Percentiles rank a stretch among this genome's conserved stretches.
Evolutionary conservation across 1,284 basidiomycete genomes (phyloP).

Genomic region (Sphaerobolus stellatus): DNA sequence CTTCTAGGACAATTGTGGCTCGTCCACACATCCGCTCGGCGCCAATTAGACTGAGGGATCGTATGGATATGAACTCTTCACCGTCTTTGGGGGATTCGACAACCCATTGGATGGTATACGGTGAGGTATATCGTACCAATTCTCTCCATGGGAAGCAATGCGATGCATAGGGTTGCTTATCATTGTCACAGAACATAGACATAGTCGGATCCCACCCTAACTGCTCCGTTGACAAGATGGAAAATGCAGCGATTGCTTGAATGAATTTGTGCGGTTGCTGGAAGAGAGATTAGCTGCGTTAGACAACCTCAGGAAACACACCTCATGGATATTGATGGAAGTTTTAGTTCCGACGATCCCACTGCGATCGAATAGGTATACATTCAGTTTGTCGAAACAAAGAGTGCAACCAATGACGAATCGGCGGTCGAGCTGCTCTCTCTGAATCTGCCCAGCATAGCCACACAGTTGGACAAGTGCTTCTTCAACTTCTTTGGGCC

Average conservation of each 20-base stretch:
- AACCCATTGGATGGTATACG: no score
- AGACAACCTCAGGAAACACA: not conserved
- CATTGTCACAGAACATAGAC: no score
- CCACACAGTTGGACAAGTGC: not conserved
- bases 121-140: no score
- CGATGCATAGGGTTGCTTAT: no score
- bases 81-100: no score
- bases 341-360: not conserved
- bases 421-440: not conserved
- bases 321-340: not conserved
- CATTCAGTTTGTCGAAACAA: not conserved
- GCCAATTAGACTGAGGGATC: no score
- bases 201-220: not conserved
- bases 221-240: not conserved
- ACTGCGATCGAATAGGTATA: not conserved
- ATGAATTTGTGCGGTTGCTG: not conserved
- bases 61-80: no score
- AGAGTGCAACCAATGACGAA: not conserved
- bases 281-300: not conserved
- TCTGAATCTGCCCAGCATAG: not conserved
- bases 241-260: not conserved
- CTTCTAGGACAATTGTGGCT: no score
- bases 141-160: no score
- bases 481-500: not conserved
- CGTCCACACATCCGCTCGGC: no score